Conservation (phyloP, 1,139 yeast species). For the Hansenula lynferdii region DNA sequence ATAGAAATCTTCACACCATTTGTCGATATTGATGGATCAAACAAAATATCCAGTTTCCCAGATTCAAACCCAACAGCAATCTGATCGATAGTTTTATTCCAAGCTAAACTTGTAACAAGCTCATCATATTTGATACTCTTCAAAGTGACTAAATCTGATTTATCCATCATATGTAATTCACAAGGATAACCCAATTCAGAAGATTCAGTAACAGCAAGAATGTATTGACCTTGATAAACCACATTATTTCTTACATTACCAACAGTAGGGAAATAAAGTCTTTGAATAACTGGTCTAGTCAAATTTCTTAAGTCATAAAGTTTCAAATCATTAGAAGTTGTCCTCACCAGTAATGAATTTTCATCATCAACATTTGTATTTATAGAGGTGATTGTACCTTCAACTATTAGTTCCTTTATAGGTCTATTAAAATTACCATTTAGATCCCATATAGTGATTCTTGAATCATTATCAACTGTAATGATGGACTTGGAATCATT, state of each 20-base stretch:
- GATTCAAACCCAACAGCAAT: constrained; percentile 29
- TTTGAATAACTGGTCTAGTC: constrained; percentile 26
- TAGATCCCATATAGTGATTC: constrained; percentile 14
- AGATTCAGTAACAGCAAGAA: constrained; percentile 23
- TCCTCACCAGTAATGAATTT: constrained; percentile 9
- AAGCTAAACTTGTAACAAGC: constrained; percentile 23
- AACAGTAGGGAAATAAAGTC: constrained; percentile 17
- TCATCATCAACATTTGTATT: constrained; percentile 3
- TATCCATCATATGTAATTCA: constrained; percentile 29
- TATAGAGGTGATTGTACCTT: background rate
- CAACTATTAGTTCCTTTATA: background rate
- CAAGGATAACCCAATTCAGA: constrained; percentile 23
- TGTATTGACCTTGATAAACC: constrained; percentile 15
- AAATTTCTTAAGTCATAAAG: constrained; percentile 33
- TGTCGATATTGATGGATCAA: constrained; percentile 27
- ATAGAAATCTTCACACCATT: constrained; percentile 31
- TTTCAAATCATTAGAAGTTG: constrained; percentile 18
- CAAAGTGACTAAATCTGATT: constrained; percentile 29
- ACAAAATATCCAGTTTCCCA: constrained; percentile 29
- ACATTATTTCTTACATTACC: constrained; percentile 6
- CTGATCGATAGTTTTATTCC: constrained; percentile 29
- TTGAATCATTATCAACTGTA: constrained; percentile 7
- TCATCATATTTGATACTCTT: constrained; percentile 15
- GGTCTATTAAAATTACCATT: constrained; percentile 10
- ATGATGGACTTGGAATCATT: constrained; percentile 4